Evolutionary conservation across 352 stramenopile species (phyloP), one percentile per base, ranked within the genome.

Genomic region (Thraustochytrium sp.): DNA sequence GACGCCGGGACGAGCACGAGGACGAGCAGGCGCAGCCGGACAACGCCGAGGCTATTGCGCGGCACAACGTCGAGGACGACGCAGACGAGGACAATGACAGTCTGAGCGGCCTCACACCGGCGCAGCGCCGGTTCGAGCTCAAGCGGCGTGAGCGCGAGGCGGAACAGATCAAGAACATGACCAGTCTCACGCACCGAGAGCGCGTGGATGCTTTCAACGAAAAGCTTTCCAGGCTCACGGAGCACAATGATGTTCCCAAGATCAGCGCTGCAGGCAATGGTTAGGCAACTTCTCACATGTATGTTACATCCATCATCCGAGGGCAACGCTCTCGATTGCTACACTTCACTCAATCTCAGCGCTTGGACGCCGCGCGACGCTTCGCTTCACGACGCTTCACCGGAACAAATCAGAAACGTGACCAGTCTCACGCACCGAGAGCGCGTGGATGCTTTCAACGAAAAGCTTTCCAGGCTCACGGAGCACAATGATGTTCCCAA

Each of bases 401-500:
- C 93, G 88, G 91, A 93, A 42, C 88, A 93, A 44, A 94, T 95
- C 68, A 89, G 93, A 42, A 94, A 96, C 74, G 61, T 92, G 76
- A 92, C 90, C 1, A 88, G 88, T 46, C 94, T 94, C 85, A 97
- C 92, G 40, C 96, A 96, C 85, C 88, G 93, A 76, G 90, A 97
- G 85, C 89, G 93, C 65, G 93, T 99, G 11, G 96, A 99, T 87
- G 92, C 98, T 84, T 96, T 98, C 84, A 99, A 98, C 87, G 89
- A 97, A 88, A 94, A 98, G 74, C 89, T 99, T 13, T 90, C 93
- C 46, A 94, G 91, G 49, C 88, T 98, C 73, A 98, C 96, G 1
- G 96, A 99, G 89, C 94, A 97, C 85, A 97, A 99, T 88, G 96
- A 99, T 86, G 96, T 99, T 85, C 96, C 96, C 82, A 91, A 96